Conservation (phyloP, 1,139 yeast genomes). For the Geotrichum restrictum region DNA sequence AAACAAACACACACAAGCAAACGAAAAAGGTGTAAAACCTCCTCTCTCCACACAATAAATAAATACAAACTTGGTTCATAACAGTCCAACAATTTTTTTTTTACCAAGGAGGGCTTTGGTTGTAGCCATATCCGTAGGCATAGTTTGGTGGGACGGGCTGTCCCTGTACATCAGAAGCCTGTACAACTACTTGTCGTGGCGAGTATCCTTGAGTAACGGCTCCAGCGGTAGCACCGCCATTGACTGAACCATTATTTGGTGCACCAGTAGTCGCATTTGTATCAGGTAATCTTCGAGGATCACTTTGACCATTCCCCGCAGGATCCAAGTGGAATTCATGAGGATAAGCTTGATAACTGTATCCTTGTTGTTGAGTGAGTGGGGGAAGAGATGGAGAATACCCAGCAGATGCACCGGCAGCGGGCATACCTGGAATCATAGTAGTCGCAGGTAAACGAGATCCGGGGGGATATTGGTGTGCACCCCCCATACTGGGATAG, state of each 20-base stretch:
- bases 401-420: conserved; percentile 1
- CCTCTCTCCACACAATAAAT: background rate
- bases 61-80: background rate
- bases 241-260: background rate
- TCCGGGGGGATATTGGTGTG: background rate
- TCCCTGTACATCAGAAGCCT: conserved; percentile 11
- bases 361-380: conserved; percentile 11
- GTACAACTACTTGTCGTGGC: conserved; percentile 10
- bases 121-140: conserved; percentile 5
- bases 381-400: conserved; percentile 17
- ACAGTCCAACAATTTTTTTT: background rate
- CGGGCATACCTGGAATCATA: background rate
- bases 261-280: background rate
- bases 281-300: conserved; percentile 3
- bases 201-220: conserved; percentile 9
- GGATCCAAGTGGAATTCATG: conserved; percentile 8
- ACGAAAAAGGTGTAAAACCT: background rate
- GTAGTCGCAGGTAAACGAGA: background rate
- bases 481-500: background rate
- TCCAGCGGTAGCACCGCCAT: background rate
- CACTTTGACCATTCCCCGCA: background rate
- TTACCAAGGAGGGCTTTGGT: conserved; percentile 15
- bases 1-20: background rate
- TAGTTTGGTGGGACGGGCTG: conserved; percentile 13
- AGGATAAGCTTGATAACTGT: conserved; percentile 10